Evolutionary conservation across 2,329 filamentous ascomycete genomes (phyloP).

Genomic region (Hymenoscyphus scutula): DNA sequence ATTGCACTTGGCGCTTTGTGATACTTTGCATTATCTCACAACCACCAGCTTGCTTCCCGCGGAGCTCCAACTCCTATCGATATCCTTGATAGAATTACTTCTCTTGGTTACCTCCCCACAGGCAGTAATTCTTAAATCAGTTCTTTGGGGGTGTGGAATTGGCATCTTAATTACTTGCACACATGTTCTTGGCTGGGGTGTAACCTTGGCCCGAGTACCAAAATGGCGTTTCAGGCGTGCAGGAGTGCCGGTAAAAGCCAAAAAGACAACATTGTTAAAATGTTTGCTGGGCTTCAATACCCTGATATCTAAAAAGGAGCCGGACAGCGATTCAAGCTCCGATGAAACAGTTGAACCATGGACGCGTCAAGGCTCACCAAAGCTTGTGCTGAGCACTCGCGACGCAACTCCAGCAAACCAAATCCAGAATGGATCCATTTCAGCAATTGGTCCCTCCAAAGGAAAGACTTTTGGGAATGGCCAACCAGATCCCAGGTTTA

Average conservation of each 20-base stretch:
- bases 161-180: constrained; percentile 71
- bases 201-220: constrained; percentile 82
- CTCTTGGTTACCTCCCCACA: constrained; percentile 79
- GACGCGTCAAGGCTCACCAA: constrained; percentile 10
- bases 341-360: constrained; percentile 20
- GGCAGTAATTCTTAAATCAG: constrained; percentile 75
- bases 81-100: constrained; percentile 76
- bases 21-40: constrained; percentile 74
- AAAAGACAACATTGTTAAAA: constrained; percentile 12
- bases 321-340: constrained; percentile 27
- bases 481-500: constrained; percentile 18
- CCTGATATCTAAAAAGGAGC: constrained; percentile 21
- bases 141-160: constrained; percentile 83
- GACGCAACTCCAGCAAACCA: constrained; percentile 16
- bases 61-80: constrained; percentile 83
- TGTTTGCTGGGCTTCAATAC: constrained; percentile 20
- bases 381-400: constrained; percentile 21
- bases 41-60: constrained; percentile 84
- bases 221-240: constrained; percentile 80
- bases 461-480: constrained; percentile 17
- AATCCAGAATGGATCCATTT: constrained; percentile 25
- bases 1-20: constrained; percentile 74
- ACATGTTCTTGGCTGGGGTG: constrained; percentile 76
- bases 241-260: constrained; percentile 15
- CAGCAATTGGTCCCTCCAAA: constrained; percentile 24